Evolutionary conservation across 2,329 filamentous ascomycete genomes (phyloP).

Genomic region (Chrysoporthe deuterocubensis): DNA sequence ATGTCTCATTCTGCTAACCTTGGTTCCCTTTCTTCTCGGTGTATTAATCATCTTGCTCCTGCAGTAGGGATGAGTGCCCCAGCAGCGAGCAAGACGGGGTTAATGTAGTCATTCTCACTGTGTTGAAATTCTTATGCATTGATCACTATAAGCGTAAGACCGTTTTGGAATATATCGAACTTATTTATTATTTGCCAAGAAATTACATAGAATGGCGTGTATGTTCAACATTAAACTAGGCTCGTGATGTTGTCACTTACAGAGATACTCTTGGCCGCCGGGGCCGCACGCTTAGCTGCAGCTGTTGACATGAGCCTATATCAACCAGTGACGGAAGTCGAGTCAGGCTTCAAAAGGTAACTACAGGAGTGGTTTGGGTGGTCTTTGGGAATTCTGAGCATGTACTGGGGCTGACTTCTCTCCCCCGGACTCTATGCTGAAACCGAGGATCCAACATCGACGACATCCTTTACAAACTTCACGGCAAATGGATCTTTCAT

Average conservation of each 20-base stretch:
- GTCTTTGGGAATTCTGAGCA: neutral
- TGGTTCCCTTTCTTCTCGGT: no score
- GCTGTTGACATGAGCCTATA: slow-evolving; percentile 7
- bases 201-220: no score
- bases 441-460: neutral
- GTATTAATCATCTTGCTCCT: no score
- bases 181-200: no score
- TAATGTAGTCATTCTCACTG: neutral
- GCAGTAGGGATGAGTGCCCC: no score
- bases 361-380: neutral
- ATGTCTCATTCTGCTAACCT: no score
- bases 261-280: neutral
- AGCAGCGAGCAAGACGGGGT: no score
- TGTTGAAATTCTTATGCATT: neutral
- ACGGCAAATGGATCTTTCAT: neutral
- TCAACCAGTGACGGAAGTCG: slow-evolving; percentile 8
- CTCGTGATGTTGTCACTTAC: neutral
- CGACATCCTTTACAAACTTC: slow-evolving; percentile 10
- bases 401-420: neutral
- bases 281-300: neutral
- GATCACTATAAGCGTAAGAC: no score
- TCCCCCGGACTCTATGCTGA: slow-evolving; percentile 8
- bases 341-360: slow-evolving; percentile 3
- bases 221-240: no score
- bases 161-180: no score